Base-by-base conservation (phyloP, 257 asterid species). In the Ligustrum vulgare region DNA sequence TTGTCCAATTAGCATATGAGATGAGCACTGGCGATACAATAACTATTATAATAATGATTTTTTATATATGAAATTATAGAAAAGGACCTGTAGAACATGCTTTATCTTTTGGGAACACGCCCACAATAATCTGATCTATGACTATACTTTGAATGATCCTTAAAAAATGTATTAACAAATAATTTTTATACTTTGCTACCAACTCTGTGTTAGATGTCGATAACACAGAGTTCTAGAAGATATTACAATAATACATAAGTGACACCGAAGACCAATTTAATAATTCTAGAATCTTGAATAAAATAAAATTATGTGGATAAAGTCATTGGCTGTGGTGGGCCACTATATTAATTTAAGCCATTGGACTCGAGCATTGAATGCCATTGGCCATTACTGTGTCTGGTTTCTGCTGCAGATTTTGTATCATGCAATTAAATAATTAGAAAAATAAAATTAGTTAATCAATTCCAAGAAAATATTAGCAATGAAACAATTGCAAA, bases 351-450 rank as follows among this genome's bases (percentile, higher is more conserved):
- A 28, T 28, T 28, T 28, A 28, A 56, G 20, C 66, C 65, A 72
- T 13, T 68, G 51, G 51, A 64, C 33, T 71, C 74, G 49, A 56
- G 33, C 69, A 36, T n/a, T 31, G 7, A 28, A 20, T 66, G 71
- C n/a, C 67, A 78, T 67, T 78, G 77, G 78, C 64, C 41, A 28
- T 34, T 49, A 15, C 22, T 58, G 75, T 49, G 39, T 28, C 56
- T 25, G 62, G 13, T 36, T 28, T 72, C 13, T 25, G 66, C 66
- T 51, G 74, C 36, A 28, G 36, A 12, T 54, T 39, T 66, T 69
- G 28, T 28, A 64, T 15, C 36, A 25, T 34, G 49, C 34, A 49
- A 22, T 16, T 63, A 12, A 23, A 71, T 16, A 18, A 60, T 1
- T 8, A 39, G 8, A 39, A 23, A 32, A 6, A 25, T n/a, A 31